Evolutionary conservation across 345 rosid species (phyloP), one percentile per base, ranked within the genome.

Genomic region (Populus ilicifolia): DNA sequence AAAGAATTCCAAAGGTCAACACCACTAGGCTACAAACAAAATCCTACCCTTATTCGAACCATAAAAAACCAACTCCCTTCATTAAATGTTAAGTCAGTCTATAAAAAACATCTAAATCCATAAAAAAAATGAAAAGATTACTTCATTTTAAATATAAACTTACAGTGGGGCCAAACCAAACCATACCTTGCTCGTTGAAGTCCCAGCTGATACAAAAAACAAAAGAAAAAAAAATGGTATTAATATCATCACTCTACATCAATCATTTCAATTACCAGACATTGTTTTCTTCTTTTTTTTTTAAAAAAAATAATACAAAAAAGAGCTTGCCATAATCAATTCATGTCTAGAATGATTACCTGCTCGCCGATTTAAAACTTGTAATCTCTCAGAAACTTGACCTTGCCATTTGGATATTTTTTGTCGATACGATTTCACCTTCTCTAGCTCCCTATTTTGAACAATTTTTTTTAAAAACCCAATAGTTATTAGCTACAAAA

Each of bases 341-440:
- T 46, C 50, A 46, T 46, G 18, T 39, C 50, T 14, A 70, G 62
- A 41, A 75, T 8, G 54, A 46, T 38, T 2, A 91, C 98, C 94
- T 72, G 93, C 76, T 67, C 98, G 88, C 77, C 80, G 83, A 81
- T 83, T 71, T 54, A 95, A 74, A 80, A 82, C 88, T 85, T 87
- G 96, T 76, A 95, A 83, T 78, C 99, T 91, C 61, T 92, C 99
- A 1, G 96, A 86, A 62, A 93, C 97, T 81, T 93, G 94, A 74
- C 84, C 85, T 83, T 93, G 96, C 99, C 99, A 95, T 44, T 93
- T 90, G 0, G 93, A 89, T 82, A 95, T 95, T 85, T 93, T 95
- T 72, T 93, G 90, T 73, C 98, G 80, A 76, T 93, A 88, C 20
- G 91, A 89, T 81, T 86, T 95, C 72, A 92, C 94, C 84, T 91